Evolutionary conservation across 2,329 filamentous ascomycete genomes (phyloP), one percentile per base, ranked within the genome.

Genomic region (Cordyceps tenuipes): DNA sequence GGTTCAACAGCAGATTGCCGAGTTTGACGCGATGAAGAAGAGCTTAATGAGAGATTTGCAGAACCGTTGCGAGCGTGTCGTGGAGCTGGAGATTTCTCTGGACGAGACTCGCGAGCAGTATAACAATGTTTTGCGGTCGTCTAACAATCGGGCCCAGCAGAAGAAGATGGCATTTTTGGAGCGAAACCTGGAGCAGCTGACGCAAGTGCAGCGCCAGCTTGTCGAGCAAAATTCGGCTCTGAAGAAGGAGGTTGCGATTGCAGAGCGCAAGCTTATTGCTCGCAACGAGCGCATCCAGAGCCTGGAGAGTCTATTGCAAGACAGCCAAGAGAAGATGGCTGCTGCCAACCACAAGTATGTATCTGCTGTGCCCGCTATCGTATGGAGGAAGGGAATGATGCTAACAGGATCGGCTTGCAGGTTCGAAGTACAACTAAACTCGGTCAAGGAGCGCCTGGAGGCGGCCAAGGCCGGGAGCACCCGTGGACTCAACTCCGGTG

Each of bases 121-220:
- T 79, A 97, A 99, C 80, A 97, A 96, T 68, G 94, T 99, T 62
- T 83, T 99, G 61, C 88, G 93, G 60, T 94, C 91, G 54, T 96
- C 91, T 66, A 99, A 99, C 80, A 97, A 96, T 80, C 89, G 94
- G 62, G 93, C 94, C 26, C 94, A 99, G 78, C 94, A 99, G 77
- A 99, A 99, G 88, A 99, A 99, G 84, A 97, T 99, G 90, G 95
- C 94, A 17, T 99, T 99, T 82, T 78, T 99, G 55, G 94, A 99
- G 79, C 88, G 94, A 71, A 99, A 99, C 72, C 85, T 99, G 46
- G 94, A 99, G 77, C 94, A 99, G 75, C 82, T 99, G 59, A 99
- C 94, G 3, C 91, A 96, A 70, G 94, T 99, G 58, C 94, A 99
- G 76, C 86, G 94, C 59, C 94, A 99, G 76, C 86, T 99, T 13